These are phyloP conservation scores for Fermentozyma sake DNA, from an alignment of 1,139 yeast species.

Conservation along the genomic window DNA sequence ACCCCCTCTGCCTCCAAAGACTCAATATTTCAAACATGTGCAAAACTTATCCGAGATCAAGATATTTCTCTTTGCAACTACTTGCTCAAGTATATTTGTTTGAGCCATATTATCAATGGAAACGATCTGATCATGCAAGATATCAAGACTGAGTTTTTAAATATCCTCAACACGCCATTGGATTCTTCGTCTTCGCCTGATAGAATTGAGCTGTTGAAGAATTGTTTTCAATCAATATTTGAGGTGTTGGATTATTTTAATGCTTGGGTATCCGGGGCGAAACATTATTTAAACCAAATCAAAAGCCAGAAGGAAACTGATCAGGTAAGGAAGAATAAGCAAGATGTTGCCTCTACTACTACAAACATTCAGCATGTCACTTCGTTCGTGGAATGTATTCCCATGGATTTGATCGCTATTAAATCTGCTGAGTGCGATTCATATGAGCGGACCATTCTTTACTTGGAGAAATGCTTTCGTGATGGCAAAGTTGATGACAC, in stretches of 20 bases:
- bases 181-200: conserved; percentile 44
- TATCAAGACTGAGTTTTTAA: conserved; percentile 53
- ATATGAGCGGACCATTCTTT: conserved; percentile 84
- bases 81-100: conserved; percentile 73
- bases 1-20: conserved; percentile 12
- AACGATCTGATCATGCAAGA: conserved; percentile 40
- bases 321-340: too few relatives aligned
- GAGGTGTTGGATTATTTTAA: conserved; percentile 78
- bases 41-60: conserved; percentile 66
- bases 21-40: conserved; percentile 59
- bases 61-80: conserved; percentile 68
- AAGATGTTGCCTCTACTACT: conserved; percentile 15
- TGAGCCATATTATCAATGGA: conserved; percentile 59
- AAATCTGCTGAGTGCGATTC: conserved; percentile 82
- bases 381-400: conserved; percentile 49
- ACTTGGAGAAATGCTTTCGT: conserved; percentile 73
- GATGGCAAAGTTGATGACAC: conserved; percentile 32
- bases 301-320: too few relatives aligned
- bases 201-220: conserved; percentile 51
- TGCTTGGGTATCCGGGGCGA: conserved; percentile 58
- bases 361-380: conserved; percentile 30
- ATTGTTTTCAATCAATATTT: conserved; percentile 70
- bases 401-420: conserved; percentile 67
- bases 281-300: conserved; percentile 25
- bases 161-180: conserved; percentile 51